Base-by-base conservation (phyloP, 169 alveolate species). In the Eimeria necatrix region DNA sequence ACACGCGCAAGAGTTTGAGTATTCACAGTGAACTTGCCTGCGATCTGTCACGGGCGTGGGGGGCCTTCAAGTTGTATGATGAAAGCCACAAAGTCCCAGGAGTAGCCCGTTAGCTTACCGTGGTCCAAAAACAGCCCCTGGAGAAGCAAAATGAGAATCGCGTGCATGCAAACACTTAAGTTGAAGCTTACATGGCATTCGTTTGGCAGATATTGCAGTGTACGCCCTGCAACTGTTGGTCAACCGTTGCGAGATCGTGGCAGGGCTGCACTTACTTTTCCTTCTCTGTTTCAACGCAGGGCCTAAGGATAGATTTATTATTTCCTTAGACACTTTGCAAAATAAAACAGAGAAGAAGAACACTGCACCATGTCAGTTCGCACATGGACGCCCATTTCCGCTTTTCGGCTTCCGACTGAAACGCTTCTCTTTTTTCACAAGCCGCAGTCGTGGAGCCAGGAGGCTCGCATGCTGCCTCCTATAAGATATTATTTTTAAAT, bases 321-420 rank as follows among this genome's bases (percentile, higher is more conserved):
- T 16, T 64, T 64, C 12, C 7, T 24, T 51, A 9, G 49, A 52
- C 2, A 12, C 9, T 32, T 32, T 32, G 51, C 49, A 8, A 10
- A 22, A 81, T 9, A 8, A 22, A 46, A 12, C n/a, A 73, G 53
- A 12, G 10, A 10, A 73, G 16, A 14, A 32, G 10, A 12, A 8
- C 24, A n/a, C 64, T 10, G 14, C 18, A 90, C 95, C 95, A 90
- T 41, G 61, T 14, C 56, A 32, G 59, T 9, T 83, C 78, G 64
- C 95, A 90, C 22, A 74, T 20, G 7, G 95, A 90, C 8, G 95
- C 89, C 76, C 87, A 90, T 60, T 76, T 73, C 46, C 95, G 18
- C 49, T 90, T 90, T 5, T 90, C 95, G 41, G 60, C 24, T 48
- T 90, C 95, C 49, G 83, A 90, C n/a, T 6, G 60, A 59, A 90